Conservation (phyloP, 768 basidiomycete genomes). For the Amanita inopinata region DNA sequence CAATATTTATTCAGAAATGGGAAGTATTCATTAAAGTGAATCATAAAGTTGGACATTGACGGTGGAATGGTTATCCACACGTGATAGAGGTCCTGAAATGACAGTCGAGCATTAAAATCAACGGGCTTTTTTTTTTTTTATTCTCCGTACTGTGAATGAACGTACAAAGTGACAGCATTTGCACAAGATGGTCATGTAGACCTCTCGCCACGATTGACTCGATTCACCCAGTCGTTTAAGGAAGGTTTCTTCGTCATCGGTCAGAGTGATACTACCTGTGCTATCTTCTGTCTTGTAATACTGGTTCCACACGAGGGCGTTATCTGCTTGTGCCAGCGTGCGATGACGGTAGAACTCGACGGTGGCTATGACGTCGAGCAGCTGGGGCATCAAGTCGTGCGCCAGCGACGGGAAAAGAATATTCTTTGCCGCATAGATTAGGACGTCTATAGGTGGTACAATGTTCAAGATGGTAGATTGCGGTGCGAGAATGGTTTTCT, state of each 20-base stretch:
- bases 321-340: constrained; percentile 8
- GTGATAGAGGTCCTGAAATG: constrained; percentile 23
- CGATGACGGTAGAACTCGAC: constrained; percentile 11
- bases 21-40: constrained; percentile 33
- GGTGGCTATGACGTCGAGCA: constrained; percentile 10
- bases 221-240: constrained; percentile 14
- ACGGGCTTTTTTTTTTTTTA: no score
- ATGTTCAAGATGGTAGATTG: constrained; percentile 15
- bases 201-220: constrained; percentile 16
- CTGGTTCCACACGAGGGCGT: constrained; percentile 13
- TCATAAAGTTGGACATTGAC: constrained; percentile 24
- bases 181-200: constrained; percentile 24
- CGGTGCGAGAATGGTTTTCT: constrained; percentile 16
- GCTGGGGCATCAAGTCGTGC: constrained; percentile 9
- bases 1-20: constrained; percentile 19
- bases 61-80: constrained; percentile 19
- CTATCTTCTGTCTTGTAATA: constrained; percentile 15
- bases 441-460: constrained; percentile 11
- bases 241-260: constrained; percentile 14
- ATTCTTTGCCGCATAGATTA: constrained; percentile 5
- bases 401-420: constrained; percentile 7
- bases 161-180: constrained; percentile 22
- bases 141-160: no score
- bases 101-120: no score
- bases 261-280: constrained; percentile 8